Conservation (phyloP, 306 rosid species). For the Inga oerstediana region DNA sequence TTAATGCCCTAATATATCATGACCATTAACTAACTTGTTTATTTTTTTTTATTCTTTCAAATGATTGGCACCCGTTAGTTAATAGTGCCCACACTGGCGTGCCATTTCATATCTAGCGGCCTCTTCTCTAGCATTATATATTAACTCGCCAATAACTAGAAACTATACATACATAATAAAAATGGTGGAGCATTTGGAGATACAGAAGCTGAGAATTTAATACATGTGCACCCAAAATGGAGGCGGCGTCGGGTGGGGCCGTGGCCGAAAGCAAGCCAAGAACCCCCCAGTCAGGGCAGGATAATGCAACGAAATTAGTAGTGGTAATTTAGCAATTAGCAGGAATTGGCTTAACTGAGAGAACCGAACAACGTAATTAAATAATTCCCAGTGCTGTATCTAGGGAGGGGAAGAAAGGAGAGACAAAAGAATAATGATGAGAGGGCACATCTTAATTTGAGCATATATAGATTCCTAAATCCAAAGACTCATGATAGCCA, state of each 20-base stretch:
- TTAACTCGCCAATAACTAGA: no score
- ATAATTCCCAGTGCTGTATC: not conserved
- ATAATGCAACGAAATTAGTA: not conserved
- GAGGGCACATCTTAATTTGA: not conserved
- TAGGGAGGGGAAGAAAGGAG: not conserved
- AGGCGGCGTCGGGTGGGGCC: not conserved
- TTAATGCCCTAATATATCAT: conserved; percentile 36
- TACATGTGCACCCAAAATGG: not conserved
- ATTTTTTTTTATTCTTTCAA: conserved; percentile 29
- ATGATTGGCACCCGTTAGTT: conserved; percentile 49
- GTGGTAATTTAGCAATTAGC: not conserved
- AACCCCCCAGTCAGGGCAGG: not conserved
- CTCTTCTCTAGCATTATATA: not conserved
- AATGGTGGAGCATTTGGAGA: not conserved
- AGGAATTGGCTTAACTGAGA: not conserved
- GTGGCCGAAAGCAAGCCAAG: not conserved
- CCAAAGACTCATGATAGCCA: not conserved
- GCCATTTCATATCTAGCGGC: not conserved
- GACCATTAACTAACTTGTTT: conserved; percentile 6
- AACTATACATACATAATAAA: no score
- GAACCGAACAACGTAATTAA: not conserved
- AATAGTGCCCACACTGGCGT: not conserved
- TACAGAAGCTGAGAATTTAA: not conserved
- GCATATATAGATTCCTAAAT: not conserved
- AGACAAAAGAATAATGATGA: not conserved